Percentiles rank a stretch among this genome's conserved stretches.
phyloP scores from a whole-genome alignment of 1,284 basidiomycete species.

The Papiliotrema nemorosa region DNA sequence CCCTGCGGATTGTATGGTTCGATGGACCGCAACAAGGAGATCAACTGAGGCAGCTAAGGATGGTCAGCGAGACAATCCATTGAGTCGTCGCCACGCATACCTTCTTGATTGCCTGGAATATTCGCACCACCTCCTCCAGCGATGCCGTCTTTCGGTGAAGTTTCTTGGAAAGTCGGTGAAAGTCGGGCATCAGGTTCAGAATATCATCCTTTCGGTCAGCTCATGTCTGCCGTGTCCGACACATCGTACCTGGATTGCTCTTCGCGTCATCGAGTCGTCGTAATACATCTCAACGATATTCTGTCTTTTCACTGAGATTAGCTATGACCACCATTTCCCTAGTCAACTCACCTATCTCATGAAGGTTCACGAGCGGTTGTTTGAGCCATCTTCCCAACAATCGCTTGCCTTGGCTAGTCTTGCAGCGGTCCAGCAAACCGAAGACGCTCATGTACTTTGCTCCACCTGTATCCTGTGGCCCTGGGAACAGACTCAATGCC shows the following conservation, averaged over 20 bases:
- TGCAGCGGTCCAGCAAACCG: conserved; percentile 90
- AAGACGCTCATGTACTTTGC: conserved; percentile 81
- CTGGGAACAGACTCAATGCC: conserved; percentile 82
- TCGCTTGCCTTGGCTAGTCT: conserved; percentile 92
- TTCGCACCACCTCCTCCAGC: conserved; percentile 91
- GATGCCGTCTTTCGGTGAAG: conserved; percentile 82
- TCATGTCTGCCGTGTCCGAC: neutral
- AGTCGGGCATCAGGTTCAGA: conserved; percentile 88
- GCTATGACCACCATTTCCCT: neutral
- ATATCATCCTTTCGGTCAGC: conserved; percentile 65
- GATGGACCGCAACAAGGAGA: conserved; percentile 57
- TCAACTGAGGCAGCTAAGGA: conserved; percentile 73
- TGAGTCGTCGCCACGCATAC: conserved; percentile 36
- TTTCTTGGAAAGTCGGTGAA: conserved; percentile 86
- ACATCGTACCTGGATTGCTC: conserved; percentile 62
- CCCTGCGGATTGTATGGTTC: conserved; percentile 43
- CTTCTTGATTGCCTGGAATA: conserved; percentile 82
- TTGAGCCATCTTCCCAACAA: conserved; percentile 91
- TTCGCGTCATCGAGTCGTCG: conserved; percentile 69
- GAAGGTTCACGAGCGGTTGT: conserved; percentile 90
- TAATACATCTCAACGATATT: conserved; percentile 83
- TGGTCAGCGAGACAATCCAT: conserved; percentile 6
- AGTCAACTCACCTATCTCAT: conserved; percentile 73
- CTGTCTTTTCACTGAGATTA: conserved; percentile 55
- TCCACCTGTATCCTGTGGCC: conserved; percentile 56